Evolutionary conservation across 1,139 yeast genomes (phyloP).

Genomic region (Pichia sp.): DNA sequence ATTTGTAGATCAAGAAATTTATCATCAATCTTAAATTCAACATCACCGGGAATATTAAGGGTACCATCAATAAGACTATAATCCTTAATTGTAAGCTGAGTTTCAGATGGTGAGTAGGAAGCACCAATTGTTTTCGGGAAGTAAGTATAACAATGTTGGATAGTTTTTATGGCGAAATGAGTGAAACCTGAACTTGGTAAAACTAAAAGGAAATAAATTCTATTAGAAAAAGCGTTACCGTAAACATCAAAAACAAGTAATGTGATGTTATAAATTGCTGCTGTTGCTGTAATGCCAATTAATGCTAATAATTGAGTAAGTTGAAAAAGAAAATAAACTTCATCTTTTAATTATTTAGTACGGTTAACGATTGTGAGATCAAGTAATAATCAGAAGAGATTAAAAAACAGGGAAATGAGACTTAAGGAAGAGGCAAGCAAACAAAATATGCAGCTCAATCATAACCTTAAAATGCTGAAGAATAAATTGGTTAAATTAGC

Average conservation of each 20-base stretch:
- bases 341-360: too few relatives aligned
- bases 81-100: constrained; percentile 8
- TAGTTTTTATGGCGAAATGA: constrained; percentile 17
- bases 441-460: too few relatives aligned
- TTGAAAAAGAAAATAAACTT: constrained; percentile 17
- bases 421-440: too few relatives aligned
- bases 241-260: constrained; percentile 19
- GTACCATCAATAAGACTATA: constrained; percentile 7
- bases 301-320: constrained; percentile 18
- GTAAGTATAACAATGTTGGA: constrained; percentile 20
- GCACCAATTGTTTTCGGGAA: constrained; percentile 12
- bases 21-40: constrained; percentile 14
- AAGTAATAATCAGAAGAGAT: neutral
- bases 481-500: too few relatives aligned
- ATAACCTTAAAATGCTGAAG: too few relatives aligned
- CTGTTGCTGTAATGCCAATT: constrained; percentile 16
- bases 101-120: constrained; percentile 13
- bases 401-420: too few relatives aligned
- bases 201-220: constrained; percentile 17
- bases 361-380: neutral
- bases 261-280: constrained; percentile 16
- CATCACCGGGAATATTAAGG: constrained; percentile 13
- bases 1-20: constrained; percentile 10
- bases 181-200: constrained; percentile 22
- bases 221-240: constrained; percentile 20